phyloP scores from a whole-genome alignment of 1,284 basidiomycete species.

The Wallemia ichthyophaga region DNA sequence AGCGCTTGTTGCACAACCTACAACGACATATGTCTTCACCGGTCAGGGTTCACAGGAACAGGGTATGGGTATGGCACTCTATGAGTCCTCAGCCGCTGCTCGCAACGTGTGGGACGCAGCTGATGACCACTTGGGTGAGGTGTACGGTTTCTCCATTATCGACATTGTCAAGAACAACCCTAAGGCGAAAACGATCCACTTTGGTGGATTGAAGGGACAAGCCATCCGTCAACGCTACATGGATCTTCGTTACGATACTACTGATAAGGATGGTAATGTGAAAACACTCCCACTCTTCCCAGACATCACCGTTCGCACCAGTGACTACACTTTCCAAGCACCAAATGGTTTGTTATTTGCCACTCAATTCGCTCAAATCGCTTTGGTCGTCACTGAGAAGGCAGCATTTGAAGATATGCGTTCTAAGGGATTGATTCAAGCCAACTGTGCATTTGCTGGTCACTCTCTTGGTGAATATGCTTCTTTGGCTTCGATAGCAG shows the following conservation, averaged over 20 bases:
- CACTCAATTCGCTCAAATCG: conserved; percentile 94
- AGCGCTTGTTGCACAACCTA: conserved; percentile 71
- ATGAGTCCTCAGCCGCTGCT: conserved; percentile 69
- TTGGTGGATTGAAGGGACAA: conserved; percentile 94
- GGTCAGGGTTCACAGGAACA: conserved; percentile 95
- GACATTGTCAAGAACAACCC: conserved; percentile 96
- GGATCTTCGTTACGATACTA: conserved; percentile 92
- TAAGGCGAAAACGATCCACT: conserved; percentile 90
- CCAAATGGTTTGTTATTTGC: conserved; percentile 83
- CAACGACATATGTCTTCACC: conserved; percentile 89
- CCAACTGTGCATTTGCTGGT: conserved; percentile 73
- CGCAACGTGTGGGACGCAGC: conserved; percentile 91
- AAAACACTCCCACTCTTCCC: conserved; percentile 69
- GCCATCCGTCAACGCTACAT: conserved; percentile 93
- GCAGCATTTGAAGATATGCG: conserved; percentile 97
- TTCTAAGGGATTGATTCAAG: conserved; percentile 73
- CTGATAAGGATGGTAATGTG: conserved; percentile 78
- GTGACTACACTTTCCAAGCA: conserved; percentile 88
- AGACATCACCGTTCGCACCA: conserved; percentile 36
- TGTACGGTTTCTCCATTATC: conserved; percentile 91
- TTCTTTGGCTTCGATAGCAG: conserved; percentile 82
- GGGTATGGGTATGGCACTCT: conserved; percentile 98
- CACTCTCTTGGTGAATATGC: conserved; percentile 98
- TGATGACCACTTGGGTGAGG: conserved; percentile 66
- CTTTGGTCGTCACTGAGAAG: conserved; percentile 86